Evolutionary conservation across 495 filamentous ascomycete genomes (phyloP), one percentile per base, ranked within the genome.

Genomic region (Hypoxylon fragiforme): DNA sequence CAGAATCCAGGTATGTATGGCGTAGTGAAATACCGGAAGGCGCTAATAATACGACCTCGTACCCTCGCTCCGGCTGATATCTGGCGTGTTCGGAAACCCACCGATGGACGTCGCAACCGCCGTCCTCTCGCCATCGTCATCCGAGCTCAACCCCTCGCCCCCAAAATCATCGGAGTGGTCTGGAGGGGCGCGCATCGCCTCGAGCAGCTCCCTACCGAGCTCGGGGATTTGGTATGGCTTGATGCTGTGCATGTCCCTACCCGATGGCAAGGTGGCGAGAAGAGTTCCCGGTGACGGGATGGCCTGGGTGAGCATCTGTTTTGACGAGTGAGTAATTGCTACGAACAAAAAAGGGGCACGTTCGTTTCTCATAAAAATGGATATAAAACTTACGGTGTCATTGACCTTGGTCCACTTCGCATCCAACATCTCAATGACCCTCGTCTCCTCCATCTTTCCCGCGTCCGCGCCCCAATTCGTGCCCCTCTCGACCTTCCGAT

Each of bases 391-490:
- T 66, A 96, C 89, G 11, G 88, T 95, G 72, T 96, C 90, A 68
- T 98, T 98, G 73, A 89, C 83, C 71, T 90, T 90, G 22, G 79
- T 80, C 94, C 94, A 98, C 67, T 95, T 96, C 39, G 75, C 77
- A 66, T 95, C 86, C 45, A 98, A 69, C 84, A 89, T 90, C 57
- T 92, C 85, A 53, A 95, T 77, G 1, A 96, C 88, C 39, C 89
- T 76, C n/a, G 79, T 81, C 70, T 98, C 94, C 64, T 97, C 94
- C 14, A 87, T 67, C 54, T 78, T 82, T 0, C 94, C 94, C 0
- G 87, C 94, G 72, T 95, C 90, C 39, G 85, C 76, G 0, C 92
- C 92, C 79, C 91, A 90, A 38, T 84, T 80, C 24, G 80, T 65
- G 13, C 83, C 85, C 59, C 79, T 88, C 52, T 90, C 88, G 24